Percentiles rank a stretch among this genome's conserved stretches.
phyloP scores from a whole-genome alignment of 2,329 filamentous ascomycete genomes.

The Fusarium buxicola region DNA sequence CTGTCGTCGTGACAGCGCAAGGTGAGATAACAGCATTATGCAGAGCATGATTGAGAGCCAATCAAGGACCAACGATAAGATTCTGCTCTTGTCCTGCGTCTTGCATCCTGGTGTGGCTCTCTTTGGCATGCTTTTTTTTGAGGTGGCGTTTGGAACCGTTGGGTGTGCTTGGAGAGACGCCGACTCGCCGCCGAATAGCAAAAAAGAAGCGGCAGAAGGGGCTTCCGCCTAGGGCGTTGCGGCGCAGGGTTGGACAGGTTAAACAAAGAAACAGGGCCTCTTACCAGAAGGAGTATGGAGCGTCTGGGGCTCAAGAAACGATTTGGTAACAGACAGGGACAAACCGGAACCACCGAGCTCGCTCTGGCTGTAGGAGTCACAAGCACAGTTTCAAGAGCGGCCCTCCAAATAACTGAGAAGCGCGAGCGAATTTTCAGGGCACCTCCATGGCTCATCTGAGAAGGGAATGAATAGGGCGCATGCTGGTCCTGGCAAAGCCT shows the following conservation, averaged over 20 bases:
- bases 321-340: conserved; percentile 46
- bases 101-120: conserved; percentile 24
- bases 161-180: conserved; percentile 31
- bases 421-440: conserved; percentile 18
- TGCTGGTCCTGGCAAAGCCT: conserved; percentile 21
- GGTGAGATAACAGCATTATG: conserved; percentile 52
- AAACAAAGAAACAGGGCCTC: conserved; percentile 36
- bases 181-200: conserved; percentile 28
- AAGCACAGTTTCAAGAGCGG: conserved; percentile 15
- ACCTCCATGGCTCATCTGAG: conserved; percentile 21
- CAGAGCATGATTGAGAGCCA: conserved; percentile 45
- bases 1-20: conserved; percentile 28
- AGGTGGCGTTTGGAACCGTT: conserved; percentile 33
- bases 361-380: conserved; percentile 22
- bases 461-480: conserved; percentile 28
- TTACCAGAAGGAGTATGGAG: conserved; percentile 37
- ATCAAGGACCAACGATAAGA: conserved; percentile 49
- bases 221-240: conserved; percentile 21
- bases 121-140: conserved; percentile 40
- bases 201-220: conserved; percentile 31
- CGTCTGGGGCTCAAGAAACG: conserved; percentile 38
- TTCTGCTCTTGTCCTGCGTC: conserved; percentile 21
- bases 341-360: conserved; percentile 41
- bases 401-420: conserved; percentile 34
- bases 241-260: conserved; percentile 33